These are phyloP conservation scores for Grigorovia yakushimaensis DNA, from an alignment of 805 yeast genomes.

Conservation along the genomic window DNA sequence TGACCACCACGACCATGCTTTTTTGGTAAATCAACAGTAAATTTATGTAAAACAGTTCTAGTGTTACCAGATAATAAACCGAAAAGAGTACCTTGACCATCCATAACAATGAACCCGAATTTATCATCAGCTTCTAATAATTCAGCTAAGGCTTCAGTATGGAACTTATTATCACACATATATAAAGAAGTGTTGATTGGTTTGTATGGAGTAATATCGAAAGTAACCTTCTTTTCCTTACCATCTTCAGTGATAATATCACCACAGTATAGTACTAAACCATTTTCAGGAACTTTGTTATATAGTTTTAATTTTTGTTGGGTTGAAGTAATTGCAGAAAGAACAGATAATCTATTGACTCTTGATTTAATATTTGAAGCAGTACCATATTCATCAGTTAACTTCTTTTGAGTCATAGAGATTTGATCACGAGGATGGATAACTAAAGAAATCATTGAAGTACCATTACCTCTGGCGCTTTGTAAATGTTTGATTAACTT, in stretches of 20 bases:
- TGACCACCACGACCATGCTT: constrained; percentile 99
- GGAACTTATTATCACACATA: constrained; percentile 96
- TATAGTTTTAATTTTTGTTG: constrained; percentile 92
- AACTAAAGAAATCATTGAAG: constrained; percentile 95
- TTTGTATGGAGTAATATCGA: constrained; percentile 97
- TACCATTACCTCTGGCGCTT: constrained; percentile 95
- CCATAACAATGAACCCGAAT: constrained; percentile 98
- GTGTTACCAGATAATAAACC: constrained; percentile 96
- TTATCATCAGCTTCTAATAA: constrained; percentile 89
- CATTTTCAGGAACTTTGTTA: constrained; percentile 85
- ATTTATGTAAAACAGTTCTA: constrained; percentile 90
- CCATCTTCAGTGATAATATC: constrained; percentile 96
- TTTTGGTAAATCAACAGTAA: constrained; percentile 95
- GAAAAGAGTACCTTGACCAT: constrained; percentile 96
- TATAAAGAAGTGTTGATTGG: constrained; percentile 96
- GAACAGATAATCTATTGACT: constrained; percentile 89
- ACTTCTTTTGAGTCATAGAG: constrained; percentile 75
- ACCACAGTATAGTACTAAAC: constrained; percentile 95
- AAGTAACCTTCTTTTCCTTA: constrained; percentile 90
- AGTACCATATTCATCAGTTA: constrained; percentile 97
- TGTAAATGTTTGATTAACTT: constrained; percentile 83
- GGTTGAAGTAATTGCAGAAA: constrained; percentile 95
- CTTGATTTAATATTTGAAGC: constrained; percentile 97
- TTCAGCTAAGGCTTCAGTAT: constrained; percentile 93
- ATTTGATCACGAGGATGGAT: constrained; percentile 95